Percentiles rank a stretch among this genome's conserved stretches.
phyloP scores from a whole-genome alignment of 352 stramenopile species.

The Phytophthora syringae region DNA sequence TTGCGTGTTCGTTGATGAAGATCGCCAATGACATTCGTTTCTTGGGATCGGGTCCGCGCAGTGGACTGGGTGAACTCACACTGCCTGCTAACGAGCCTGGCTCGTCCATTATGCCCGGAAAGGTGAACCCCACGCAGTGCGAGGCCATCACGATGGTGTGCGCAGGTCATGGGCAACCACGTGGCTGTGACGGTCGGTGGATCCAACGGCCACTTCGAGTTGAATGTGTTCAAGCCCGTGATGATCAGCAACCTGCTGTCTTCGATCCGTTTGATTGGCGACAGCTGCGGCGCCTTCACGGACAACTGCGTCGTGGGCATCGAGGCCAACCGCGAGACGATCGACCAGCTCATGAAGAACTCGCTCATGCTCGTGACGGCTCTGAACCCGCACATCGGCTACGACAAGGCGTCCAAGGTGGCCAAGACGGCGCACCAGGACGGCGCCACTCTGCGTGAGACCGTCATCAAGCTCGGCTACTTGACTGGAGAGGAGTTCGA shows the following conservation, averaged over 20 bases:
- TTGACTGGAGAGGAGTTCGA: conserved; percentile 96
- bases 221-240: conserved; percentile 98
- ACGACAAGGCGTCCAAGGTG: conserved; percentile 97
- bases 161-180: conserved; percentile 97
- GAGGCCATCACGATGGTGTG: conserved; percentile 97
- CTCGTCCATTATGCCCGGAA: conserved; percentile 80
- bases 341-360: conserved; percentile 94
- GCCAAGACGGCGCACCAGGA: conserved; percentile 97
- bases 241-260: conserved; percentile 93
- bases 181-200: conserved; percentile 93
- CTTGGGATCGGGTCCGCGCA: conserved; percentile 65
- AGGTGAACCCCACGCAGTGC: conserved; percentile 92
- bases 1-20: conserved; percentile 79
- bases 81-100: conserved; percentile 74
- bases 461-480: conserved; percentile 88
- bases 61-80: conserved; percentile 65
- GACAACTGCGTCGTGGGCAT: conserved; percentile 94
- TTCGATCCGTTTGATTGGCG: conserved; percentile 88
- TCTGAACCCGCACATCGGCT: conserved; percentile 97
- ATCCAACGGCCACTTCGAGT: conserved; percentile 96
- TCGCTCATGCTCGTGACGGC: conserved; percentile 98
- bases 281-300: conserved; percentile 90
- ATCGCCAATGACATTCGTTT: conserved; percentile 84
- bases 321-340: conserved; percentile 89
- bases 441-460: conserved; percentile 93